A percentile compares a stretch with the other conserved stretches of the same genome.
Evolutionary conservation across 2,329 filamentous ascomycete species (phyloP).

Genomic region (Allantophomopsis lycopodina): DNA sequence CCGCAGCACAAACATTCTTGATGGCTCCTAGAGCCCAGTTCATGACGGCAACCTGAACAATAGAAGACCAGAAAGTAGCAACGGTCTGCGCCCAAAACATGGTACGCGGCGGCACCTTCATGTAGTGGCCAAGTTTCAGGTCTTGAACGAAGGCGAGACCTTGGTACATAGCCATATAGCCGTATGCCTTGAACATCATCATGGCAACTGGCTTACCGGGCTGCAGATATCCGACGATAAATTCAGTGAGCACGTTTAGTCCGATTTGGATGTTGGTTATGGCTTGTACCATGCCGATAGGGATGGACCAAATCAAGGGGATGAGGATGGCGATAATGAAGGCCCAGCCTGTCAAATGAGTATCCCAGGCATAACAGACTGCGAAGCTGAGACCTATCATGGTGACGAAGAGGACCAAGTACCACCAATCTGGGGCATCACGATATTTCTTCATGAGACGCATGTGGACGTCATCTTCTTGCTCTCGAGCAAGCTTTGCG

Average conservation of each 20-base stretch:
- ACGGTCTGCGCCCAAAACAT: slow-evolving; percentile 34
- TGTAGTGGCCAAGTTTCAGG: slow-evolving; percentile 52
- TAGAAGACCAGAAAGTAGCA: slow-evolving; percentile 30
- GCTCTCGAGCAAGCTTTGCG: slow-evolving; percentile 5
- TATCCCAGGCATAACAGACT: slow-evolving; percentile 9
- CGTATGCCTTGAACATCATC: slow-evolving; percentile 68
- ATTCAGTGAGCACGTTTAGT: slow-evolving; percentile 58
- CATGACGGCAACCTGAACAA: slow-evolving; percentile 33
- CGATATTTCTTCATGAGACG: slow-evolving; percentile 43
- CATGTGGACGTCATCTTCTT: slow-evolving; percentile 35
- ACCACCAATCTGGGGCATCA: slow-evolving; percentile 44
- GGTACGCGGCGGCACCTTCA: slow-evolving; percentile 43
- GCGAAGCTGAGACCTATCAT: slow-evolving; percentile 29
- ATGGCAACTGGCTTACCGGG: slow-evolving; percentile 50
- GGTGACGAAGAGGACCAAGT: slow-evolving; percentile 26
- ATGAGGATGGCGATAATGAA: slow-evolving; percentile 14
- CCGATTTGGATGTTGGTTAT: slow-evolving; percentile 50
- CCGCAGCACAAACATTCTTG: slow-evolving; percentile 24
- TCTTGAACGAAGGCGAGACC: slow-evolving; percentile 1
- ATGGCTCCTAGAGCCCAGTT: slow-evolving; percentile 33
- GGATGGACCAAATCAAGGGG: slow-evolving; percentile 39
- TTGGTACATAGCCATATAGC: slow-evolving; percentile 46
- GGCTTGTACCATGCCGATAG: slow-evolving; percentile 51
- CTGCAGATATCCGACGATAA: slow-evolving; percentile 58
- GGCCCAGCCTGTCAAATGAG: slow-evolving; percentile 15